Evolutionary conservation across 352 stramenopile genomes (phyloP).

Genomic region (Globisporangium heterothallicum): DNA sequence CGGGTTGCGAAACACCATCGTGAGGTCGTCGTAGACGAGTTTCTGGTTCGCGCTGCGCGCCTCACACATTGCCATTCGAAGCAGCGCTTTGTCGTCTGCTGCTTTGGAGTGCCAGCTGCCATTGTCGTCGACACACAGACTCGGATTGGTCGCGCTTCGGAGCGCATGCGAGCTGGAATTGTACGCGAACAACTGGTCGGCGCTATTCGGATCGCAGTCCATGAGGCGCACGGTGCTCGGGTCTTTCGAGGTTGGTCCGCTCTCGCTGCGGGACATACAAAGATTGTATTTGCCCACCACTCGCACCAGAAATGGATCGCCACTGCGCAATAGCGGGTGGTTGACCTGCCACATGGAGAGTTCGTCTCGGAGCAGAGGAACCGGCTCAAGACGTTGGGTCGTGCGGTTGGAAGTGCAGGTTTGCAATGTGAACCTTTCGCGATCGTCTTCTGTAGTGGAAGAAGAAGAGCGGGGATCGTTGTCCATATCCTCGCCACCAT

Average conservation of each 20-base stretch:
- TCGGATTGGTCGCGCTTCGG: neutral
- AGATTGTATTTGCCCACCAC: slow-evolving; percentile 8
- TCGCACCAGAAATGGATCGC: slow-evolving; percentile 6
- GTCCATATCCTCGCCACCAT: neutral
- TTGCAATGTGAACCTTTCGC: neutral
- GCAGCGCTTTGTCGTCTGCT: neutral
- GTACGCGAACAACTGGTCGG: slow-evolving; percentile 7
- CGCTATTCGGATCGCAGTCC: neutral
- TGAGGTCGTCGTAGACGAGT: slow-evolving; percentile 8
- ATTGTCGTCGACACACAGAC: slow-evolving; percentile 11
- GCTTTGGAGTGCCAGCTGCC: neutral
- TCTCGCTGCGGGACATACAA: slow-evolving; percentile 1
- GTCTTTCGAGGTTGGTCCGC: neutral
- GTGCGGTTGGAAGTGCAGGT: neutral
- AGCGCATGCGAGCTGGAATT: slow-evolving; percentile 2
- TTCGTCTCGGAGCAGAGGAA: neutral
- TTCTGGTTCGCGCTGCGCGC: slow-evolving; percentile 4
- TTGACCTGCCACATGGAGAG: neutral
- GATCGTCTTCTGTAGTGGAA: neutral
- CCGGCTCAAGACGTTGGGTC: neutral
- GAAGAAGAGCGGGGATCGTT: neutral
- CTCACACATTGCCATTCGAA: neutral
- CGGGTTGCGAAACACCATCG: neutral
- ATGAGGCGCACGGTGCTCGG: neutral
- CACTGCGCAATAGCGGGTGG: neutral